Conservation (phyloP, 805 yeast species). For the Saccharomycopsis babjevae region DNA sequence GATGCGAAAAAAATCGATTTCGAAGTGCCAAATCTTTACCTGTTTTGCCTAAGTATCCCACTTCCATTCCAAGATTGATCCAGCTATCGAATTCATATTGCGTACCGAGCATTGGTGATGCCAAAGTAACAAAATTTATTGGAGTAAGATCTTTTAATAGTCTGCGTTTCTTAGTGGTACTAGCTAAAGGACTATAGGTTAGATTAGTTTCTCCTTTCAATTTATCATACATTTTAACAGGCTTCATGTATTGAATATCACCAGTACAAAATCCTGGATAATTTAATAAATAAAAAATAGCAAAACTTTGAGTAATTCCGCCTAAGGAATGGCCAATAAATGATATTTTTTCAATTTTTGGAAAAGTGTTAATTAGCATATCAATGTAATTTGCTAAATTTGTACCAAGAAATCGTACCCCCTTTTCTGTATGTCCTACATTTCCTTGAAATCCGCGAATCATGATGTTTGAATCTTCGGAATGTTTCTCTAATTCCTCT, state of each 20-base stretch:
- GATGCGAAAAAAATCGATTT: constrained; percentile 22
- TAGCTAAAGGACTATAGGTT: neutral
- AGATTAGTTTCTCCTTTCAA: neutral
- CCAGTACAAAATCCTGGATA: constrained; percentile 20
- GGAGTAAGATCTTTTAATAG: constrained; percentile 31
- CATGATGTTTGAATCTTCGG: constrained; percentile 51
- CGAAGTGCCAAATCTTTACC: constrained; percentile 82
- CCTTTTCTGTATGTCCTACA: constrained; percentile 80
- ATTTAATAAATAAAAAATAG: constrained; percentile 64
- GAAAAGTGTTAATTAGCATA: constrained; percentile 36
- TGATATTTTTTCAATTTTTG: constrained; percentile 53
- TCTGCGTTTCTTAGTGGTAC: neutral
- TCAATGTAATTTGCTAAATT: constrained; percentile 66
- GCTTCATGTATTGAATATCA: constrained; percentile 4
- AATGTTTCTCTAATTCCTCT: constrained; percentile 54
- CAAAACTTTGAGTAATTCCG: constrained; percentile 85
- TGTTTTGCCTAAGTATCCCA: constrained; percentile 86
- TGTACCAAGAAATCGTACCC: constrained; percentile 74
- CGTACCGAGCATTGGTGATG: constrained; percentile 84
- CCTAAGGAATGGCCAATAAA: constrained; percentile 92
- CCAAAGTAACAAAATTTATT: constrained; percentile 68
- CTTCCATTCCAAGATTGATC: constrained; percentile 71
- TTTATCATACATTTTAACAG: neutral
- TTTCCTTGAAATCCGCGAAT: constrained; percentile 80
- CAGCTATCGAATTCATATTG: constrained; percentile 80